These are phyloP conservation scores for Neospermospora avenae DNA, from an alignment of 2,329 filamentous ascomycete genomes.

Conservation along the genomic window DNA sequence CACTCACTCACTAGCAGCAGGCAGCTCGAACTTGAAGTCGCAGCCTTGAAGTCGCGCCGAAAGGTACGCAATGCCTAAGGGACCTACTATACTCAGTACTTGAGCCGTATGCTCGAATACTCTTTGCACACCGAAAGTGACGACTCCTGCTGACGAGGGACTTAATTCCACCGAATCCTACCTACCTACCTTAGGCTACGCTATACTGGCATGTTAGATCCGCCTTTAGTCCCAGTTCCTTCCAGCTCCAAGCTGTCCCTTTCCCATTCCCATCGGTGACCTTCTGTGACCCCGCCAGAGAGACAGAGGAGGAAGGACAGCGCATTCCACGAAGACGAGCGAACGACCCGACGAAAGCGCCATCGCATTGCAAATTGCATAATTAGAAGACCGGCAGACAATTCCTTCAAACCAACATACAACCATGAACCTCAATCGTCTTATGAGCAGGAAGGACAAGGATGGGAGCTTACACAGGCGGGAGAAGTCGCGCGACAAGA, in stretches of 20 bases:
- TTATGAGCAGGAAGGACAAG: conserved; percentile 70
- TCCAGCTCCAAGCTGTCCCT: background rate
- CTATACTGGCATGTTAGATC: background rate
- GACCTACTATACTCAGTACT: background rate
- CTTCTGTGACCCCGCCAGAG: conserved; percentile 1
- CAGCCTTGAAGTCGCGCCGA: background rate
- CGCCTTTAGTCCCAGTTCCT: too few species aligned
- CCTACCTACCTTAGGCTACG: background rate
- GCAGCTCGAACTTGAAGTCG: background rate
- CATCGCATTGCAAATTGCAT: background rate
- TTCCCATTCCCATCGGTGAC: background rate
- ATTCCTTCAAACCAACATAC: background rate
- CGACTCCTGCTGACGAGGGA: background rate
- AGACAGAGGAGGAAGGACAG: background rate
- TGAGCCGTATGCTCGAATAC: background rate
- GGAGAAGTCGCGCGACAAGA: conserved; percentile 53
- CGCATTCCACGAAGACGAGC: background rate
- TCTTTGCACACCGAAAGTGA: background rate
- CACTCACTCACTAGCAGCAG: background rate
- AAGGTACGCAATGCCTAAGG: too few species aligned
- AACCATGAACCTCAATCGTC: conserved; percentile 50
- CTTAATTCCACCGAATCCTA: background rate
- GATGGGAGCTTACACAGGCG: conserved; percentile 47
- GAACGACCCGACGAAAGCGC: background rate
- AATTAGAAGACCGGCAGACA: background rate